Evolutionary conservation across 805 yeast genomes (phyloP), one percentile per base, ranked within the genome.

Genomic region (Schwanniomyces yamadae): DNA sequence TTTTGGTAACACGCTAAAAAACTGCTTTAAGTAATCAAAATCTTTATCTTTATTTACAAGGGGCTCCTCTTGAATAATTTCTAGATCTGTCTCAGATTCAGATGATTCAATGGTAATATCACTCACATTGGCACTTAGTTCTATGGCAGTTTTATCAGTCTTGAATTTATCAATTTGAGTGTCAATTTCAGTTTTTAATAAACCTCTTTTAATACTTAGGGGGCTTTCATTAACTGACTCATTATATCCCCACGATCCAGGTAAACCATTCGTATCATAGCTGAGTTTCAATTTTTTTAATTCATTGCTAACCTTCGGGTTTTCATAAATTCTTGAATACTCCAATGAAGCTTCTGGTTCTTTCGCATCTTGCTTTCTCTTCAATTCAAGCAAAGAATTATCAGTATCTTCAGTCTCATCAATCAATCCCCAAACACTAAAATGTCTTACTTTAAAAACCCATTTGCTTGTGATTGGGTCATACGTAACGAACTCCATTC

Each of bases 381-480:
- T 61, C 36, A 61, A 36, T 10, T 39, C 54, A 23, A 49, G 31
- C 28, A 77, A 69, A 24, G 73, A 75, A 6, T 45, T 40, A 9
- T 36, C 27, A 14, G 42, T 33, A 3, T 36, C 44, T 10, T 67
- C 80, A 26, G 72, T 78, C 15, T 73, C 79, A 45, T 80, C 84
- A 12, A 82, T 72, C 24, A 93, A 61, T 5, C 98, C 98, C 96
- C 97, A 93, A 5, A 85, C 77, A 64, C 96, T 88, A 52, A 93
- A 93, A 64, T 93, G 99, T 47, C 84, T 80, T 6, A 90, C 96
- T 48, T 71, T 76, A 60, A 87, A 89, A 1, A 82, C 79, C 88
- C 90, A 89, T 4, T 75, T 60, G 23, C 87, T 86, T 4, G 78
- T 75, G 19, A 80, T 69, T 3, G 89, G 88, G 49, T 84, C 89